These are phyloP conservation scores for Otatea glauca DNA, from an alignment of 176 grass and related monocot species.

Conservation along the genomic window DNA sequence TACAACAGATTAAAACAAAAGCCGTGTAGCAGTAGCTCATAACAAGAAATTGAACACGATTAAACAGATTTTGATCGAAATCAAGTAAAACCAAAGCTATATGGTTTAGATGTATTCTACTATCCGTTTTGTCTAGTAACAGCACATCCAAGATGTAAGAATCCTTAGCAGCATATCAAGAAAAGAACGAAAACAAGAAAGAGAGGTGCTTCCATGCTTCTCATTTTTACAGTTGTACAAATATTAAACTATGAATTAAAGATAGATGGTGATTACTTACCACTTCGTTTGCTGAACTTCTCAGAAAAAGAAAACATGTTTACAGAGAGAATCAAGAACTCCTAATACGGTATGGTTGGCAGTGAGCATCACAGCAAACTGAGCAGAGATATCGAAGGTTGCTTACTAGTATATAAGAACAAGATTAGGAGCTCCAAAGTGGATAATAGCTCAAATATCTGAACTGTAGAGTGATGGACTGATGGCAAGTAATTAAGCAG, in stretches of 20 bases:
- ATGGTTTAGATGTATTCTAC: not conserved
- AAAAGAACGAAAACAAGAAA: not conserved
- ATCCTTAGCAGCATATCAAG: not conserved
- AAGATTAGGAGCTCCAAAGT: not conserved
- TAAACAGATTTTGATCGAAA: not conserved
- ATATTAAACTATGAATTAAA: too few species aligned
- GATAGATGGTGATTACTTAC: too few species aligned
- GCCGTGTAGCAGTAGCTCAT: not conserved
- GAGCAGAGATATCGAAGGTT: not conserved
- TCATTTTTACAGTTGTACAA: too few species aligned
- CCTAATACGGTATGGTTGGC: not conserved
- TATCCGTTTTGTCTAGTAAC: not conserved
- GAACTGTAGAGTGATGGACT: not conserved
- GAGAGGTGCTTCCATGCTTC: too few species aligned
- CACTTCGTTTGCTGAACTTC: too few species aligned
- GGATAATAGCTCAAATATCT: slow-evolving; percentile 1
- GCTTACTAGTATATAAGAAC: not conserved
- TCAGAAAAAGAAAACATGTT: not conserved
- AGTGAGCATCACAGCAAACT: not conserved
- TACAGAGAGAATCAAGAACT: slow-evolving; percentile 4
- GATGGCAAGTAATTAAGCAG: slow-evolving; percentile 2
- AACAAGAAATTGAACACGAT: slow-evolving; percentile 3
- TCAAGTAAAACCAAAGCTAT: not conserved
- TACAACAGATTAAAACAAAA: not conserved
- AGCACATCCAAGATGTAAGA: not conserved